phyloP scores from a whole-genome alignment of 2,329 filamentous ascomycete genomes.

The Aspergillus pseudoviridinutans region DNA sequence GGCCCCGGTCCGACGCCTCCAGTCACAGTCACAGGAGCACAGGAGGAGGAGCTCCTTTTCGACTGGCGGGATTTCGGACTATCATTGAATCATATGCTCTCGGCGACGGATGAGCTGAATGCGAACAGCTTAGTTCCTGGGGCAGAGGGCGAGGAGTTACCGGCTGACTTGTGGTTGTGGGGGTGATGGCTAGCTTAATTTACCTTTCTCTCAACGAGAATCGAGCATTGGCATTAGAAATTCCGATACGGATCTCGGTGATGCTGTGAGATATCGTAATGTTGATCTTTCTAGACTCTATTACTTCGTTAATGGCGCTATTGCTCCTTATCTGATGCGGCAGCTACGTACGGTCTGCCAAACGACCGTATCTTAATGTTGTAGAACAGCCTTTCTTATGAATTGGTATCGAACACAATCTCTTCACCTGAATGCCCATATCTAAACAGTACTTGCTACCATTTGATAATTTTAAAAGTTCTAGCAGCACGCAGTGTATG shows the following conservation, averaged over 20 bases:
- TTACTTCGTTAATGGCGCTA: no score
- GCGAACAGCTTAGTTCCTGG: constrained; percentile 14
- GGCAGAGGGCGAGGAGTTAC: constrained; percentile 10
- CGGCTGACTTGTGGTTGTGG: constrained; percentile 19
- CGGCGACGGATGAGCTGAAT: constrained; percentile 17
- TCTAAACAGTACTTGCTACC: not conserved
- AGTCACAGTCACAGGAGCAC: not conserved
- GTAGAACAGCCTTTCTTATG: no score
- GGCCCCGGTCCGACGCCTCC: not conserved
- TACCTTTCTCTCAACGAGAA: not conserved
- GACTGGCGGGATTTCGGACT: constrained; percentile 19
- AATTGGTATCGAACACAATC: not conserved
- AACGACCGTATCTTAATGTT: no score
- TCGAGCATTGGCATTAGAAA: not conserved
- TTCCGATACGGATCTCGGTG: no score
- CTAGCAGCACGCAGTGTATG: not conserved
- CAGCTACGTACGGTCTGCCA: no score
- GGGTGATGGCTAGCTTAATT: constrained; percentile 7
- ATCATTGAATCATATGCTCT: constrained; percentile 20
- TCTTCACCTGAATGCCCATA: not conserved
- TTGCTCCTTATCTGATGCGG: no score
- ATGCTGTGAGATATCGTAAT: no score
- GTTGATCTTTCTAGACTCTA: no score
- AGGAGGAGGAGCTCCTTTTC: constrained; percentile 13
- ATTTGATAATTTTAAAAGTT: not conserved